Percentiles rank a stretch among this genome's conserved stretches.
These are phyloP conservation scores for Hemisphaericaspora xylofermentans DNA, from an alignment of 1,139 yeast genomes.

Conservation along the genomic window DNA sequence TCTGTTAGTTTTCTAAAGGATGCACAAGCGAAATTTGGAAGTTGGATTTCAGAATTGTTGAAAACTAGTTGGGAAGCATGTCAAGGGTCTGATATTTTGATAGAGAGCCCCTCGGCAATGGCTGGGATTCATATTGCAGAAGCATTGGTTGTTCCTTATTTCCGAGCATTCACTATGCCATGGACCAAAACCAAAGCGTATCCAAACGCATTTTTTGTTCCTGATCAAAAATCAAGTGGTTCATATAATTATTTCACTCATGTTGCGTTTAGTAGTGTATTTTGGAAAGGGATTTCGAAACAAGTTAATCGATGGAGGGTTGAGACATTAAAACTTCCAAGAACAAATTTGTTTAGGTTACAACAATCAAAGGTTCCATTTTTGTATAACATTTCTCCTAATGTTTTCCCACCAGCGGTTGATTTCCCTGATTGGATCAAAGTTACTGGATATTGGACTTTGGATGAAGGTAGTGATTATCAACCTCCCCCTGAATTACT, in stretches of 20 bases:
- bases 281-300: conserved; percentile 91
- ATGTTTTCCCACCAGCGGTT: conserved; percentile 86
- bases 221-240: conserved; percentile 91
- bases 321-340: conserved; percentile 58
- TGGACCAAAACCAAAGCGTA: conserved; percentile 96
- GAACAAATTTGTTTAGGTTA: conserved; percentile 67
- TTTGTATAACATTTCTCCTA: conserved; percentile 82
- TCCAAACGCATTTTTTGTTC: conserved; percentile 94
- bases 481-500: conserved; percentile 61
- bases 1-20: conserved; percentile 81
- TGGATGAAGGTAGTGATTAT: conserved; percentile 70
- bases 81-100: conserved; percentile 76
- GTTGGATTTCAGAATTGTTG: conserved; percentile 77
- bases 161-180: conserved; percentile 97
- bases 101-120: conserved; percentile 95
- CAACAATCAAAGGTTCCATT: conserved; percentile 85
- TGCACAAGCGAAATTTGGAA: conserved; percentile 72
- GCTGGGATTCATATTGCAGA: conserved; percentile 95
- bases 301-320: conserved; percentile 89
- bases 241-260: conserved; percentile 90
- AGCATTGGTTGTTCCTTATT: conserved; percentile 83
- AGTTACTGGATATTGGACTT: conserved; percentile 95
- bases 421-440: conserved; percentile 94
- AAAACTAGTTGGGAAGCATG: conserved; percentile 81
- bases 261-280: conserved; percentile 85